Evolutionary conservation across 192 early-diverging fungal species (phyloP), one percentile per base, ranked within the genome.

Genomic region (Dimargaris xerosporica): DNA sequence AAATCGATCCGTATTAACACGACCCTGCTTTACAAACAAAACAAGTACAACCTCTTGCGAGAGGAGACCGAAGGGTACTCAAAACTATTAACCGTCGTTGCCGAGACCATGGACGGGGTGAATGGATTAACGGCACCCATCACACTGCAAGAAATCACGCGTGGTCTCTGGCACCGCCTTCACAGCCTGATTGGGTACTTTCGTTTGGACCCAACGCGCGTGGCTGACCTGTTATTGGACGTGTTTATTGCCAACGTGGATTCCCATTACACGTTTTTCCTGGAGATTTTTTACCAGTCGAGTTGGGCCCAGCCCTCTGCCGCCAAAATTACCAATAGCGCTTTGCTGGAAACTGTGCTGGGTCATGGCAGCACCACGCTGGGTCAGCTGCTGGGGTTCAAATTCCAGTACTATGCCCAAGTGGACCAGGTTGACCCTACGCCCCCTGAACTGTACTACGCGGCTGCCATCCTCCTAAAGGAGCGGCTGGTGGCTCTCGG

Each of bases 61-160:
- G 91, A 93, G 72, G 86, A 91, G 66, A 75, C 73, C 30, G 87
- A 88, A 61, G 91, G 91, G 1, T 93, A 84, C 66, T 77, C 89
- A 5, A 88, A 86, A 56, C 70, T 91, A 23, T 69, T 91, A 17
- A 75, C 73, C 9, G 78, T 83, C 47, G 50, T 93, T 3, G 58
- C n/a, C 13, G 12, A 43, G 17, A 41, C 78, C 31, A 62, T 64
- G 1, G 61, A 51, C 1, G 69, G 66, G 30, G 67, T 64, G 15
- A 66, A 66, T n/a, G 55, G 58, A n/a, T 45, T 50, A 44, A 65
- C 71, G 2, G 28, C 62, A 0, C 25, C 10, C 10, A 63, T 21
- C 47, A 62, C 6, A 62, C 63, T 42, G 64, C 67, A 10, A 60
- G 64, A 23, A 61, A 54, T 68, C 51, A 45, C 65, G 17, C 44